Conservation (phyloP, 164 flowering plant genomes). For the Berberis vulgaris region DNA sequence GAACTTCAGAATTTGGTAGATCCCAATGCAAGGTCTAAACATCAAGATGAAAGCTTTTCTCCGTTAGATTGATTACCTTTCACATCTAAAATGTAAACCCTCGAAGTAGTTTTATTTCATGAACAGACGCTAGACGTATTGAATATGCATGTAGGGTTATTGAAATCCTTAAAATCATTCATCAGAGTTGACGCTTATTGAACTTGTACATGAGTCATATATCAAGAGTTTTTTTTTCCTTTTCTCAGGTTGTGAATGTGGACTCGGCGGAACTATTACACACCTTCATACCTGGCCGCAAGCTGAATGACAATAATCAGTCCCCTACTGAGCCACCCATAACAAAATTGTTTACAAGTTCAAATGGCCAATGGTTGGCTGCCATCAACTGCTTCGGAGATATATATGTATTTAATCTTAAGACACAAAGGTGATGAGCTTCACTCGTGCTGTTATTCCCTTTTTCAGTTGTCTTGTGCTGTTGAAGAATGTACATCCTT, state of each 20-base stretch:
- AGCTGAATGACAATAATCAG: constrained; percentile 31
- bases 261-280: constrained; percentile 34
- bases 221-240: not conserved
- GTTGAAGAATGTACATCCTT: too few relatives aligned
- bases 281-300: constrained; percentile 58
- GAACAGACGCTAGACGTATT: too few relatives aligned
- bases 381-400: constrained; percentile 91
- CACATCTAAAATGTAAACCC: too few relatives aligned
- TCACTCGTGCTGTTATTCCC: not conserved
- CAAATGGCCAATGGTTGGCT: constrained; percentile 91
- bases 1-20: too few relatives aligned
- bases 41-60: too few relatives aligned
- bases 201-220: too few relatives aligned
- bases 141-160: too few relatives aligned
- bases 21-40: too few relatives aligned
- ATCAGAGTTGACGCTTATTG: not conserved
- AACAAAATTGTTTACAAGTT: constrained; percentile 68
- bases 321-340: constrained; percentile 85
- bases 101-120: too few relatives aligned
- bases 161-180: too few relatives aligned
- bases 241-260: constrained; percentile 69
- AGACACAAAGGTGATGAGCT: constrained; percentile 50
- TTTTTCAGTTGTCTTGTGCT: too few relatives aligned
- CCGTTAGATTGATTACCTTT: too few relatives aligned
- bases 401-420: constrained; percentile 74